These are phyloP conservation scores for Penicillium sp. DNA, from an alignment of 2,329 filamentous ascomycete genomes.

Conservation along the genomic window DNA sequence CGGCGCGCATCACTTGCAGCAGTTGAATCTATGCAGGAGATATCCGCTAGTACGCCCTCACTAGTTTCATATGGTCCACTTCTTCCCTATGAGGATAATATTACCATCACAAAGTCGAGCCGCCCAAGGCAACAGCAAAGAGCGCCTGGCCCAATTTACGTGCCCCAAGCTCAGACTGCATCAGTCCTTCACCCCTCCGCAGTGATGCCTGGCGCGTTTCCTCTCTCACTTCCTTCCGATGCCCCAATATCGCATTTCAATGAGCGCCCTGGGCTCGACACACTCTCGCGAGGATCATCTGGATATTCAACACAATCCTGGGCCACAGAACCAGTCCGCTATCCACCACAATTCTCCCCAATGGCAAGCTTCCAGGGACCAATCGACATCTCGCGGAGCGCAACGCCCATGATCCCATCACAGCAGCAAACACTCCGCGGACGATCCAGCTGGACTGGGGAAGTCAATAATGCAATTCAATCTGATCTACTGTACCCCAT, in stretches of 20 bases:
- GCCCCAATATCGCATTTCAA: conserved; percentile 27
- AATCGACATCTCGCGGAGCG: conserved; percentile 2
- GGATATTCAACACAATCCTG: conserved; percentile 36
- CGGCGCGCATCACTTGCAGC: conserved; percentile 19
- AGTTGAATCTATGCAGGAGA: conserved; percentile 17
- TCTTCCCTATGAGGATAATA: conserved; percentile 37
- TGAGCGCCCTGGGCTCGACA: conserved; percentile 28
- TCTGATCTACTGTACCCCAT: conserved; percentile 21
- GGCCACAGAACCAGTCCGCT: conserved; percentile 37
- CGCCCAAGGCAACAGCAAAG: not conserved
- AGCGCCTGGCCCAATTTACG: not conserved
- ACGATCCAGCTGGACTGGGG: conserved; percentile 23
- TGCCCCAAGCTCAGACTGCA: conserved; percentile 3
- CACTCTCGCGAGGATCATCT: conserved; percentile 37
- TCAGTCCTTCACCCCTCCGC: conserved; percentile 32
- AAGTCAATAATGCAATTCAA: conserved; percentile 17
- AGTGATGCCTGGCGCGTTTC: conserved; percentile 35
- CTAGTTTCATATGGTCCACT: conserved; percentile 20
- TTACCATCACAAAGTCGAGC: conserved; percentile 31
- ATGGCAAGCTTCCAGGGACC: conserved; percentile 13
- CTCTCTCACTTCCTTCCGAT: conserved; percentile 22
- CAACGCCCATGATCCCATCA: conserved; percentile 15
- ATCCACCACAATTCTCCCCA: conserved; percentile 28
- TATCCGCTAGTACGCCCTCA: conserved; percentile 30
- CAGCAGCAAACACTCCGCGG: conserved; percentile 19